phyloP scores from a whole-genome alignment of 2,329 filamentous ascomycete genomes.

The Plectosphaerella cucumerina region DNA sequence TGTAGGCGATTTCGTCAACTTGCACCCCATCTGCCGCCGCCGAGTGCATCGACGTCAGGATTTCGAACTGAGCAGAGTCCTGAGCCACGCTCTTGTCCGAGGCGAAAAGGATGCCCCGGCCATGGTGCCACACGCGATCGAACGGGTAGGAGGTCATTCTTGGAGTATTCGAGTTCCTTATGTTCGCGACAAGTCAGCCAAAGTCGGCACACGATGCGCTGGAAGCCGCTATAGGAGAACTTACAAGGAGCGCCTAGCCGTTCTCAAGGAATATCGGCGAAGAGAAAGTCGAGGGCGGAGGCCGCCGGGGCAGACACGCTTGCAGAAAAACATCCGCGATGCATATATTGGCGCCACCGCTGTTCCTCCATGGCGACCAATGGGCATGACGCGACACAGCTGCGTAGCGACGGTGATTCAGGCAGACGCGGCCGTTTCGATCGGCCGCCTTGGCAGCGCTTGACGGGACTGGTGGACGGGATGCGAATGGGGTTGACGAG shows the following conservation, averaged over 20 bases:
- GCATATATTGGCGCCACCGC: constrained; percentile 19
- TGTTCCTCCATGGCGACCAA: constrained; percentile 26
- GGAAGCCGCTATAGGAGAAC: background rate
- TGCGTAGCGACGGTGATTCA: constrained; percentile 10
- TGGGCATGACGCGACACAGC: constrained; percentile 23
- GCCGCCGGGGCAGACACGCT: constrained; percentile 9
- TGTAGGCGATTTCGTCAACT: background rate
- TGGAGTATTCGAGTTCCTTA: constrained; percentile 4
- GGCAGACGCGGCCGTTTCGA: constrained; percentile 21
- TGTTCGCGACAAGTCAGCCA: too few relatives aligned
- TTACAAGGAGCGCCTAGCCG: constrained; percentile 8
- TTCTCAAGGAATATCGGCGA: constrained; percentile 9
- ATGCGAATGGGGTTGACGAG: background rate
- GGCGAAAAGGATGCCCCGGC: constrained; percentile 26
- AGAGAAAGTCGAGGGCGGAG: constrained; percentile 10
- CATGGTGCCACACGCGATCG: constrained; percentile 25
- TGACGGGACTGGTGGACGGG: background rate
- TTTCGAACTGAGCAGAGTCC: background rate
- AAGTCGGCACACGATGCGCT: too few relatives aligned
- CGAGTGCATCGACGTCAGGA: constrained; percentile 3
- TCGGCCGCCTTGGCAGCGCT: constrained; percentile 9
- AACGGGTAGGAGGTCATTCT: constrained; percentile 22
- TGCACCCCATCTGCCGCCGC: background rate
- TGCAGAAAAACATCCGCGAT: constrained; percentile 17
- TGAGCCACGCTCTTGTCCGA: background rate